Evolutionary conservation across 2,329 filamentous ascomycete genomes (phyloP).

Genomic region (Fusarium ambrosium): DNA sequence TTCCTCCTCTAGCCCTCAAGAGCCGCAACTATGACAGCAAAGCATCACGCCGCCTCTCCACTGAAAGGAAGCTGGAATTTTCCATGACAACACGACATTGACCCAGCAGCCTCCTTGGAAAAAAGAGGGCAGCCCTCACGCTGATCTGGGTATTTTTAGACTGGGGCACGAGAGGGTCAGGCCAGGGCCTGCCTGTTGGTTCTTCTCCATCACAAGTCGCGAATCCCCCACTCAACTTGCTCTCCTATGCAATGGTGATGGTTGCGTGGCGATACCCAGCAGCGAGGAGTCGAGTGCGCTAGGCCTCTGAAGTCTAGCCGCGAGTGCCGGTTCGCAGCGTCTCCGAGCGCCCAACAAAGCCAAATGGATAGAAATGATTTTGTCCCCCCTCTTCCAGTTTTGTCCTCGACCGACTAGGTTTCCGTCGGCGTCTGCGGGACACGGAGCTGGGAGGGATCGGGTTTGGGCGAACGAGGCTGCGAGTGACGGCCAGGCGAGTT

Average conservation of each 20-base stretch:
- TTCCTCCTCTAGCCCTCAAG: background rate
- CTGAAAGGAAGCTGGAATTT: conserved; percentile 23
- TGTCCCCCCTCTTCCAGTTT: background rate
- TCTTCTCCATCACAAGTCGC: conserved; percentile 37
- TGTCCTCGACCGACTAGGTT: conserved; percentile 3
- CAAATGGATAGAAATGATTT: background rate
- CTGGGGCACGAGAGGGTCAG: conserved; percentile 29
- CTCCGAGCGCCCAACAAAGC: conserved; percentile 4
- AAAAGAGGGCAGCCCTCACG: conserved; percentile 14
- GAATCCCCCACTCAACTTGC: conserved; percentile 31
- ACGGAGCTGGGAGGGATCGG: background rate
- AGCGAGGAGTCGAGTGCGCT: conserved; percentile 29
- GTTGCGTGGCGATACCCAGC: conserved; percentile 39
- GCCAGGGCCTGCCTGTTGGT: conserved; percentile 27
- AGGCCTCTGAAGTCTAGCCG: conserved; percentile 28
- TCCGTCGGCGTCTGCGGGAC: background rate
- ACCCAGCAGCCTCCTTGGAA: conserved; percentile 28
- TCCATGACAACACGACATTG: conserved; percentile 24
- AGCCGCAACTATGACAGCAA: conserved; percentile 20
- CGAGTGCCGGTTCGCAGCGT: conserved; percentile 26
- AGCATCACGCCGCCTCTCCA: conserved; percentile 3
- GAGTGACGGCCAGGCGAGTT: background rate
- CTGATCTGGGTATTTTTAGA: conserved; percentile 47
- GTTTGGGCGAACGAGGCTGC: background rate
- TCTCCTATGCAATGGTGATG: conserved; percentile 20